Base-by-base conservation (phyloP, 2,329 filamentous ascomycete genomes). In the Apiospora rasikravindrae region DNA sequence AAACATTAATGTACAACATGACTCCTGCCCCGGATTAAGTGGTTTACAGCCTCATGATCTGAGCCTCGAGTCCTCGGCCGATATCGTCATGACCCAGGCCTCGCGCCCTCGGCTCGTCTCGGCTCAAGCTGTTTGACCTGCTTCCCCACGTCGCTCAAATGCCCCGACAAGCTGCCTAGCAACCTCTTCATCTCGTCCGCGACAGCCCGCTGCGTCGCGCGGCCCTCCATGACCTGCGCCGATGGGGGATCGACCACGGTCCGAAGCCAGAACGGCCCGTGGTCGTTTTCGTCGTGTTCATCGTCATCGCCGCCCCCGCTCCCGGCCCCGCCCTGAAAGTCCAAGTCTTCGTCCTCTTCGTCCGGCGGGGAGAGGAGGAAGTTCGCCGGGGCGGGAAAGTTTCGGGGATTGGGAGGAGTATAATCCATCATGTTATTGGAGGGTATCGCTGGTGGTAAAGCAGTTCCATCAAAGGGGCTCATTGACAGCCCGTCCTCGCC, bases 391-490 rank as follows among this genome's bases (percentile, higher is more conserved):
- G 68, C 77, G 10, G n/a, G 49, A 7, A n/a, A n/a, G 10, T 49
- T 33, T 10, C 53, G 7, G 2, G 29, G 29, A 4, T 8, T 19
- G 1, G 45, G 45, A 2, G 53, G 53, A 0, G 29, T 37, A 7
- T 42, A 42, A 10, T 61, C 53, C 53, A 61, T 61, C 5, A 61
- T 42, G 33, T 37, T 33, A 6, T 33, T 37, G 40, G 6, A 10
- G 10, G 40, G 13, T 11, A 14, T 11, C 13, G 40, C 3, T 10
- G 40, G 40, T 42, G 40, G 40, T 49, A n/a, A n/a, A 19, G 90
- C 5, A 91, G 83, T 70, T 91, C 88, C 71, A 91, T 91, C 88
- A 71, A 91, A 91, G 0, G 89, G 89, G 33, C 57, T 64, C 86
- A 45, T 87, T 78, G 72, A 90, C 87, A 1, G 88, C 89, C 69